A percentile compares a stretch with the other conserved stretches of the same genome.
Evolutionary conservation across 2,329 filamentous ascomycete species (phyloP).

Genomic region (Stagonosporopsis cucurbitacearum): DNA sequence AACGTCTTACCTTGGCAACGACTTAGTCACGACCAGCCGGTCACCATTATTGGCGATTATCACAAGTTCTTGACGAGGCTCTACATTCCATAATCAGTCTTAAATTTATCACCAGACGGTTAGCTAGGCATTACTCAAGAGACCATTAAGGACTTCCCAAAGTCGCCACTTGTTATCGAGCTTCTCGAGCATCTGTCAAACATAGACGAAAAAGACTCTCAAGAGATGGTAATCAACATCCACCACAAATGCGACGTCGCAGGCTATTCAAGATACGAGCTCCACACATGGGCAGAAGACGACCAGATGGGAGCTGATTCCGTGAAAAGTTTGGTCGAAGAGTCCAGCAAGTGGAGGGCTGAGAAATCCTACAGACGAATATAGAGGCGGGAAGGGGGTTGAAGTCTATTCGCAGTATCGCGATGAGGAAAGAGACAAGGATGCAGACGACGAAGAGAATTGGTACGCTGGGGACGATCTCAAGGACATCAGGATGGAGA

Average conservation of each 20-base stretch:
- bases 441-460: slow-evolving; percentile 2
- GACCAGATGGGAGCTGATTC: background rate
- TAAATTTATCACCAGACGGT: slow-evolving; percentile 15
- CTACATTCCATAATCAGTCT: slow-evolving; percentile 10
- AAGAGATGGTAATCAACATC: slow-evolving; percentile 10
- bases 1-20: background rate
- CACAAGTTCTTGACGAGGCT: slow-evolving; percentile 18
- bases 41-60: slow-evolving; percentile 16
- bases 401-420: slow-evolving; percentile 1
- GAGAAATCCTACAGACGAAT: background rate
- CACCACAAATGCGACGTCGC: slow-evolving; percentile 15
- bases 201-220: slow-evolving; percentile 3
- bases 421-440: slow-evolving; percentile 4
- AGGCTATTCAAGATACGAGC: slow-evolving; percentile 3
- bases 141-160: slow-evolving; percentile 1
- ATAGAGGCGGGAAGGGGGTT: too few relatives aligned
- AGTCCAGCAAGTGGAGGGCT: background rate
- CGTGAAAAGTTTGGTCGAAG: background rate
- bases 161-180: slow-evolving; percentile 13
- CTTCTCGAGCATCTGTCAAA: slow-evolving; percentile 19
- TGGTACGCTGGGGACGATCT: slow-evolving; percentile 14
- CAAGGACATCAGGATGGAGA: slow-evolving; percentile 8
- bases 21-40: slow-evolving; percentile 6
- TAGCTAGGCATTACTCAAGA: slow-evolving; percentile 19
- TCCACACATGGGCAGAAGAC: background rate